A percentile compares a stretch with the other conserved stretches of the same genome.
Evolutionary conservation across 305 asterid species (phyloP).

Genomic region (Rubia tinctorum): DNA sequence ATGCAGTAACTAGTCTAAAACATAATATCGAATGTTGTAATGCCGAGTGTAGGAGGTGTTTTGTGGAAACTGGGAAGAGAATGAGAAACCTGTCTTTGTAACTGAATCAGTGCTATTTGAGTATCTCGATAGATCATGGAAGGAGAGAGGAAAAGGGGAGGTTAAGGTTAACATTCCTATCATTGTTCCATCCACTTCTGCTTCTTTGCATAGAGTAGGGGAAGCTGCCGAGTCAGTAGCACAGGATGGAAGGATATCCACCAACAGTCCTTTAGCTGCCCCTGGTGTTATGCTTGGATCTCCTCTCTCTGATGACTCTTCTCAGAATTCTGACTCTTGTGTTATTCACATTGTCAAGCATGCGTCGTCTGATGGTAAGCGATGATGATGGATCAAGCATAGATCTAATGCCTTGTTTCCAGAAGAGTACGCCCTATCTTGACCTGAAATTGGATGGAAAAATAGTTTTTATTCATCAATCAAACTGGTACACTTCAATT

Average conservation of each 20-base stretch:
- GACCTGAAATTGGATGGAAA: no score
- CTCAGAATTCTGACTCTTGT: no score
- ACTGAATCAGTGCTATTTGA: slow-evolving; percentile 81
- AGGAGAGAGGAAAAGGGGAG: slow-evolving; percentile 96
- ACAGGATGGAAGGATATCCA: no score
- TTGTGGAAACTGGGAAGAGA: slow-evolving; percentile 77
- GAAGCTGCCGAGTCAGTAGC: slow-evolving; percentile 52
- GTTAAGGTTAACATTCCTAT: slow-evolving; percentile 67
- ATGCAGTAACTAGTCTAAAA: no score
- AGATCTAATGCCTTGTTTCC: slow-evolving; percentile 1
- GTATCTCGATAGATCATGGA: slow-evolving; percentile 76
- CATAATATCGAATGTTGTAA: no score
- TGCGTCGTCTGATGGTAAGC: slow-evolving; percentile 40
- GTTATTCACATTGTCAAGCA: no score
- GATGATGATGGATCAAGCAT: background rate
- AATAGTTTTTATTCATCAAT: no score
- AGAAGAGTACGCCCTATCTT: slow-evolving; percentile 4
- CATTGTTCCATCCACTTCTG: slow-evolving; percentile 15
- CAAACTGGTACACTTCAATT: no score
- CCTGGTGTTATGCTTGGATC: no score
- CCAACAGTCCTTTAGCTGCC: no score
- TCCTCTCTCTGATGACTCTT: no score
- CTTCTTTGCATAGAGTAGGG: slow-evolving; percentile 44
- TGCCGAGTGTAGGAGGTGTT: slow-evolving; percentile 71
- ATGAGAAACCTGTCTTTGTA: slow-evolving; percentile 62